Evolutionary conservation across 2,329 filamentous ascomycete genomes (phyloP).

Genomic region (Rutstroemia sp.): DNA sequence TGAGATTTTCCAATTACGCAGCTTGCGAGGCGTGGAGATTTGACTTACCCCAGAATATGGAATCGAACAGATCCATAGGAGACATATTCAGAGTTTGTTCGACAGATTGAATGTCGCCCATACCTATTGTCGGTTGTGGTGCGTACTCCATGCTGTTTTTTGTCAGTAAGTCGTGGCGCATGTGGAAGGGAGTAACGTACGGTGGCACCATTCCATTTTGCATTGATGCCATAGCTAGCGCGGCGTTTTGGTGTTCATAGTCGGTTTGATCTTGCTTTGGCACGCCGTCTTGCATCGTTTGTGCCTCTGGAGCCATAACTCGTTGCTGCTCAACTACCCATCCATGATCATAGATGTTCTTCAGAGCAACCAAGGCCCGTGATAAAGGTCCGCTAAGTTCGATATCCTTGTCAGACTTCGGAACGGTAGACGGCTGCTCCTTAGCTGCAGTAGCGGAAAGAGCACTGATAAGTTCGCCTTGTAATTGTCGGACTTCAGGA

Average conservation of each 20-base stretch:
- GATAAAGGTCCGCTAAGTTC: slow-evolving; percentile 46
- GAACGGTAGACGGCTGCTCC: slow-evolving; percentile 34
- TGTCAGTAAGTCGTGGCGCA: neutral
- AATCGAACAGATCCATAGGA: slow-evolving; percentile 61
- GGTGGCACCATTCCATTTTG: slow-evolving; percentile 44
- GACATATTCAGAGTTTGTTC: slow-evolving; percentile 55
- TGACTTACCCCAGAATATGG: slow-evolving; percentile 58
- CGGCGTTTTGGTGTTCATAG: slow-evolving; percentile 45
- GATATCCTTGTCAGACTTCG: slow-evolving; percentile 26
- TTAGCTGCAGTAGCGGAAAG: slow-evolving; percentile 58
- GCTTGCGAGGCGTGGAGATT: neutral
- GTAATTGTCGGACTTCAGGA: slow-evolving; percentile 54
- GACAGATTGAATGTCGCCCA: slow-evolving; percentile 38
- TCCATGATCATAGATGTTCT: slow-evolving; percentile 61
- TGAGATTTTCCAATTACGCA: neutral
- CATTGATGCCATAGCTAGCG: slow-evolving; percentile 58
- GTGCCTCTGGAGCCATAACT: slow-evolving; percentile 9
- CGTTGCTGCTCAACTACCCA: slow-evolving; percentile 42
- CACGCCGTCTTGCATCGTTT: slow-evolving; percentile 1
- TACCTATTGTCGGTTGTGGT: slow-evolving; percentile 28
- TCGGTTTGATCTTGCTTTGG: slow-evolving; percentile 18
- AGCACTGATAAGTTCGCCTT: slow-evolving; percentile 56
- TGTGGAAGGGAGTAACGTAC: slow-evolving; percentile 13
- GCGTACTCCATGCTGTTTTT: slow-evolving; percentile 32
- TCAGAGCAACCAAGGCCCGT: slow-evolving; percentile 52